Evolutionary conservation across 164 flowering plant genomes (phyloP).

Genomic region (Magnolia changhungtana): DNA sequence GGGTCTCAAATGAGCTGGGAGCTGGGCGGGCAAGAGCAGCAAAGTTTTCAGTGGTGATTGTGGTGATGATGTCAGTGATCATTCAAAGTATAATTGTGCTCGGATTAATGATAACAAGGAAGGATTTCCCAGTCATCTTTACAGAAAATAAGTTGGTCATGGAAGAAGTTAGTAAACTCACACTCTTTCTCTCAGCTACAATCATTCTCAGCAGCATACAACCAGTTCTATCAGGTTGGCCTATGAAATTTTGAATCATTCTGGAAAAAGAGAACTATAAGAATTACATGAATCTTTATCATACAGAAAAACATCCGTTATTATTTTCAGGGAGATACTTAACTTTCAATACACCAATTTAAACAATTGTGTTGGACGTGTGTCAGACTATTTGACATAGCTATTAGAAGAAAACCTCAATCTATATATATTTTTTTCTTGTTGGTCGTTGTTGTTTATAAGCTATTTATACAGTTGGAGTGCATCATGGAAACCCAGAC

Average conservation of each 20-base stretch:
- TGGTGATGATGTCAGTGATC: conserved; percentile 33
- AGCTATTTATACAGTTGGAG: too few species aligned
- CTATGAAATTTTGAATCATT: neutral
- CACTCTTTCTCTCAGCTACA: conserved; percentile 45
- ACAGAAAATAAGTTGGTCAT: conserved; percentile 33
- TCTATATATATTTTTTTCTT: too few species aligned
- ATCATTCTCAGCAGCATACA: conserved; percentile 50
- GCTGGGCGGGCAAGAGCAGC: conserved; percentile 63
- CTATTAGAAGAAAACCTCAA: too few species aligned
- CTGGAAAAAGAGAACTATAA: too few species aligned
- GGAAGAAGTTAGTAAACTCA: conserved; percentile 36
- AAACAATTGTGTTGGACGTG: neutral
- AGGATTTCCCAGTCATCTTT: conserved; percentile 40
- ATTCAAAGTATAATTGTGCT: conserved; percentile 34
- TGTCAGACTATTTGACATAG: neutral
- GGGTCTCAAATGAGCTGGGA: conserved; percentile 69
- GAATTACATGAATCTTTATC: too few species aligned
- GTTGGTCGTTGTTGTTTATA: too few species aligned
- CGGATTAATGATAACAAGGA: conserved; percentile 25
- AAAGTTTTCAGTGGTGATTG: conserved; percentile 53
- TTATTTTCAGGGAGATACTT: too few species aligned
- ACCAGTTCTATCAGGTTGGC: conserved; percentile 55
- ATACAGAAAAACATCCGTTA: too few species aligned
- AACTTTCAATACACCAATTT: too few species aligned
- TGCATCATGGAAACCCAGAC: too few species aligned